Base-by-base conservation (phyloP, 768 basidiomycete species). In the Pleurotus pulmonarius region DNA sequence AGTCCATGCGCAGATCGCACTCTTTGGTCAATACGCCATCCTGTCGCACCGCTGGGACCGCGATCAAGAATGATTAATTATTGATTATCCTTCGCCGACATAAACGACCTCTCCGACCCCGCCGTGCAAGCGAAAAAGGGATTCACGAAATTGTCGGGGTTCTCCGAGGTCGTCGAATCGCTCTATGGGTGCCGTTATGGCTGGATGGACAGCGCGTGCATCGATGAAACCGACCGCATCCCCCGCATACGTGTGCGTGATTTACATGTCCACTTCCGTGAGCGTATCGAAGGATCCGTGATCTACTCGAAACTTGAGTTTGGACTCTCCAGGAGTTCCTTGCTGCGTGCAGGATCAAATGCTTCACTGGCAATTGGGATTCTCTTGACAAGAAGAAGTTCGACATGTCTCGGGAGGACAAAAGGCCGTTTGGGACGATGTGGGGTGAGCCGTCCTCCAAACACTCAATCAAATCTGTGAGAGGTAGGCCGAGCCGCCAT, bases 121-220 rank as follows among this genome's bases (percentile, higher is more conserved):
- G 15, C 49, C 15, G 16, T 20, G 26, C 25, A 20, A 20, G 8
- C 8, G 16, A 12, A n/a, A 11, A 34, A 34, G 12, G 20, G 22
- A 26, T n/a, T 29, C 6, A 49, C 38, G 29, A n/a, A 29, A 16
- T n/a, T 16, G 26, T 4, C n/a, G 12, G 26, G 26, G 12, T 49
- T 24, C 29, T 5, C 26, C 8, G n/a, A 24, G 13, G 49, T 34
- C 15, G 29, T 4, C 24, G 25, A 26, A 26, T 29, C 6, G 26
- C 20, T 20, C 20, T 49, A 29, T 49, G 49, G 34, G 12, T 49
- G 49, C 15, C 49, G n/a, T 13, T 49, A 24, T n/a, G 22, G 38
- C 12, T 49, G 49, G 49, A 29, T 49, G 25, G 49, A 49, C 16
- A 49, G 25, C n/a, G 49, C 25, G n/a, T 49, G 29, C 29, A 49